Base-by-base conservation (phyloP, 768 basidiomycete species). In the Mycena albidolilacea region DNA sequence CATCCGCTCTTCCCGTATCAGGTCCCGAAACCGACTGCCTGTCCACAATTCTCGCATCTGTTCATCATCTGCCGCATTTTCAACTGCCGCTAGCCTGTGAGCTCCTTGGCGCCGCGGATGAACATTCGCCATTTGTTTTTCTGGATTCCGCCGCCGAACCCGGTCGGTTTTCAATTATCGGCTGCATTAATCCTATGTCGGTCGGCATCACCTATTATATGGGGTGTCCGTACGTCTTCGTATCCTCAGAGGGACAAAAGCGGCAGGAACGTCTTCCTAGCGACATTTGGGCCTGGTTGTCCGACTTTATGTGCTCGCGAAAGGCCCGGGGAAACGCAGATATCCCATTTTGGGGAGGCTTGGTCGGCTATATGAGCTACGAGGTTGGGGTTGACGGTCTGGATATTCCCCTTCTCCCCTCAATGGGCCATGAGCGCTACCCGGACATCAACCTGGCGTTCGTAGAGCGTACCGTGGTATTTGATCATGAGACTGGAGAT, bases 331-430 rank as follows among this genome's bases (percentile, higher is more conserved):
- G 93, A 93, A 82, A 95, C 30, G 86, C 89, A 35, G 79, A 82
- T n/a, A 80, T 90, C 54, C 95, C 94, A 0, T 96, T 96, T 79
- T 95, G 94, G 93, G 95, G 94, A 43, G 95, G 95, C 23, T 83
- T 96, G 15, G 81, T 95, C 30, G 95, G 95, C 10, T 90, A 88
- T 70, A 82, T 96, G 70, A 93, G 92, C 76, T 96, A 96, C 77
- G 95, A 95, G 80, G 84, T 95, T 19, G 95, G 94, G 14, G 87
- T 91, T 7, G 82, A 87, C 54, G 85, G 89, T 7, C 81, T 95
- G 35, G 79, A 84, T 23, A 82, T 92, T 62, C 81, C 85, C 65
- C 79, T 86, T 38, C 11, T 44, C 19, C 43, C 30, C 69, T 73
- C 60, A 50, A 69, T 43, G 79, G 78, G 59, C 91, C n/a, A n/a